Conservation (phyloP, 768 basidiomycete genomes). For the Boletus barrowsii region DNA sequence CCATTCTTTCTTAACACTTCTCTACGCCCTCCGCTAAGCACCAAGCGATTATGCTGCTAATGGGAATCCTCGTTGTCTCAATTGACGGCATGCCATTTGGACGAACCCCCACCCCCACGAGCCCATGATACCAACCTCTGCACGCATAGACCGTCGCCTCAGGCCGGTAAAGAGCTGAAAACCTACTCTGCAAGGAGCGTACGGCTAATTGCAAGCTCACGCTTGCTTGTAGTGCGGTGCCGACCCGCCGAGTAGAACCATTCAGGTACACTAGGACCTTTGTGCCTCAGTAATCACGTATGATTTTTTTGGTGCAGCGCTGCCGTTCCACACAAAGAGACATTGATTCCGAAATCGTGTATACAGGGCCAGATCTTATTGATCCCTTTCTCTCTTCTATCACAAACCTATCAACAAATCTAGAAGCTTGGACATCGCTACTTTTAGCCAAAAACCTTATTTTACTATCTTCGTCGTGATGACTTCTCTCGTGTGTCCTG, state of each 20-base stretch:
- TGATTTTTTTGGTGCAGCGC: background rate
- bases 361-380: constrained; percentile 20
- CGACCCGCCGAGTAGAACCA: background rate
- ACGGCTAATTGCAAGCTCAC: background rate
- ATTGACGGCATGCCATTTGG: constrained; percentile 6
- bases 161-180: background rate
- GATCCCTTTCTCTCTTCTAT: constrained; percentile 8
- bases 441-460: constrained; percentile 31
- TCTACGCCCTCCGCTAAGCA: constrained; percentile 23
- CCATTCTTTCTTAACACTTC: constrained; percentile 28
- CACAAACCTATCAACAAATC: constrained; percentile 21
- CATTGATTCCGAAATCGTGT: constrained; percentile 4
- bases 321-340: background rate
- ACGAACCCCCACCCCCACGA: constrained; percentile 5
- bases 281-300: background rate
- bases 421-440: constrained; percentile 21
- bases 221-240: background rate
- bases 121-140: constrained; percentile 4
- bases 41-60: constrained; percentile 5
- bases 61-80: constrained; percentile 4
- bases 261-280: background rate
- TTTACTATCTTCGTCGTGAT: constrained; percentile 16
- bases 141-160: constrained; percentile 1
- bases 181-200: background rate
- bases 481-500: constrained; percentile 18